Conservation (phyloP, 169 alveolate species). For the Plasmodium vivax region DNA sequence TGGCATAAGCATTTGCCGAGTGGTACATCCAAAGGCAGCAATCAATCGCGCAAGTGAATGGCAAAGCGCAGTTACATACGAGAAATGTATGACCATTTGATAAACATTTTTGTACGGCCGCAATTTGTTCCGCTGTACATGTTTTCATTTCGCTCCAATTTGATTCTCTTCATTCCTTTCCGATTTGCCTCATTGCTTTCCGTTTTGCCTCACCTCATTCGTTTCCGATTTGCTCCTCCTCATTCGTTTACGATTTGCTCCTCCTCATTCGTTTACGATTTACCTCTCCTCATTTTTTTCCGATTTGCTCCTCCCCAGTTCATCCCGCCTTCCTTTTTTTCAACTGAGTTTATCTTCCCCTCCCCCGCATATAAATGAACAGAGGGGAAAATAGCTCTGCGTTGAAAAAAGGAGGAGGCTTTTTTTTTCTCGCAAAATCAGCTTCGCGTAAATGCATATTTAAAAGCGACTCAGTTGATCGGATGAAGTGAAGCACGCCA, state of each 20-base stretch:
- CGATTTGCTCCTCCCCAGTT: background rate
- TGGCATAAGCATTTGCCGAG: background rate
- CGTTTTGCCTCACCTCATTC: background rate
- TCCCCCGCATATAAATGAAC: background rate
- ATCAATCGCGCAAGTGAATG: background rate
- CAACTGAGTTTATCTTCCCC: background rate
- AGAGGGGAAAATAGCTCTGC: background rate
- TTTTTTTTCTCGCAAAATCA: background rate
- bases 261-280: too few species aligned
- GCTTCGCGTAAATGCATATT: background rate
- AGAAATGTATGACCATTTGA: constrained; percentile 4
- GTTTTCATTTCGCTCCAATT: background rate
- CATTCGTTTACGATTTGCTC: too few species aligned
- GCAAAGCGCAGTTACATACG: background rate
- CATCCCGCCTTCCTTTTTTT: too few species aligned
- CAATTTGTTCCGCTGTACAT: background rate
- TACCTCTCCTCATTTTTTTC: background rate
- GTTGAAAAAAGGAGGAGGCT: background rate
- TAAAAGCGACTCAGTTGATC: background rate
- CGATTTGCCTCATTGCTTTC: too few species aligned
- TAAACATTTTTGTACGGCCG: background rate
- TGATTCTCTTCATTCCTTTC: background rate
- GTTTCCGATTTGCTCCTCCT: background rate
- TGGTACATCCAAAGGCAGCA: background rate
- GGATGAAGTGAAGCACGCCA: background rate